Evolutionary conservation across 371 early-diverging fungal species (phyloP), one percentile per base, ranked within the genome.

Genomic region (Mucor indicus): DNA sequence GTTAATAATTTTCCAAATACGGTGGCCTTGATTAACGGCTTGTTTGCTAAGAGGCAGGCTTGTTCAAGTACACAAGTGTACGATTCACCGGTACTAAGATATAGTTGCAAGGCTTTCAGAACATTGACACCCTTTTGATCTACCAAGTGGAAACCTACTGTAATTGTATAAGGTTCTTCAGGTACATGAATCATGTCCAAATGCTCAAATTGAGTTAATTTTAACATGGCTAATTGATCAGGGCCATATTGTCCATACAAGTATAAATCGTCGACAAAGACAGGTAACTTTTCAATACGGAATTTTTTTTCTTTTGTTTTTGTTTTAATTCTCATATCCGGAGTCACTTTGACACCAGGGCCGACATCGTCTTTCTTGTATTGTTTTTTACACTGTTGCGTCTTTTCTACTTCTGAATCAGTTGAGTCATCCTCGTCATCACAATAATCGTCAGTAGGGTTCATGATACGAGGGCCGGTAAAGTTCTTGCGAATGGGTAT

Each of bases 101-200:
- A 66, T 0, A 67, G 21, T 29, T 71, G 72, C 0, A 71, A 6
- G 0, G 55, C 72, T 17, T 71, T 71, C 8, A 64, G 11, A 0
- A 35, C n/a, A 30, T 37, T n/a, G 21, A 9, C 13, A 3, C 23
- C 13, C 7, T 20, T 17, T 16, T 4, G 3, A 2, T 38, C 15
- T 0, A 40, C 13, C 3, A 40, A n/a, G 40, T 67, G 64, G 20
- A 38, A 62, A 1, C 60, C 40, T 6, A 72, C 53, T 8, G 49
- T 49, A 8, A 50, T 55, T 5, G 48, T 43, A 6, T 50, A 43
- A 5, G 38, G 30, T 1, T 29, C 27, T 0, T 39, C 20, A 1
- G 62, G 43, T 12, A 57, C 16, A 11, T 29, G 23, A 1, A 65
- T 57, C 20, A 47, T 42, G 33, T 53, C 38, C 19, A 59, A 41